Evolutionary conservation across 495 filamentous ascomycete genomes (phyloP).

Genomic region (Hypoxylon lenormandii): DNA sequence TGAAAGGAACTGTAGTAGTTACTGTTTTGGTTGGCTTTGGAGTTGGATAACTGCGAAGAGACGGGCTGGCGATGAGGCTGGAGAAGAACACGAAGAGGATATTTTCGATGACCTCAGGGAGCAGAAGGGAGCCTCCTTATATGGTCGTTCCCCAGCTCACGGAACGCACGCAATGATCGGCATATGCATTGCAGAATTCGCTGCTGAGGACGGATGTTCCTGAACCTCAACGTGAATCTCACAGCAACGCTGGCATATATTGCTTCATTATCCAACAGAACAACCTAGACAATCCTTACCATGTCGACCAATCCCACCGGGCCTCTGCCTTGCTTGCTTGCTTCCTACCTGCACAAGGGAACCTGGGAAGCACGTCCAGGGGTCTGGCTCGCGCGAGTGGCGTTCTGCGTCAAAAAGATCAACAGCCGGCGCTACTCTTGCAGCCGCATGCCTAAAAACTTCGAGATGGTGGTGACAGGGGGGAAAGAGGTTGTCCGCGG

Average conservation of each 20-base stretch:
- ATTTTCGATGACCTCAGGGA: constrained; percentile 4
- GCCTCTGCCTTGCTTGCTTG: background rate
- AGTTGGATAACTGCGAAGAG: constrained; percentile 20
- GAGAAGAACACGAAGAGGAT: constrained; percentile 3
- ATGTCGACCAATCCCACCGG: constrained; percentile 38
- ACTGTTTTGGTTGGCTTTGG: constrained; percentile 15
- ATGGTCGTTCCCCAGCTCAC: constrained; percentile 19
- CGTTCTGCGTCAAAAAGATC: constrained; percentile 36
- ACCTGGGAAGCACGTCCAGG: constrained; percentile 24
- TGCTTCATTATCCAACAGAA: constrained; percentile 37
- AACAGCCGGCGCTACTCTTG: constrained; percentile 43
- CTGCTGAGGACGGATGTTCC: constrained; percentile 27
- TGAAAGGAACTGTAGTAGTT: constrained; percentile 15
- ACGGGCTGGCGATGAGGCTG: constrained; percentile 26
- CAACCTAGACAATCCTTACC: constrained; percentile 30
- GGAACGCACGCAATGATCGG: constrained; percentile 32
- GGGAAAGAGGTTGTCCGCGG: constrained; percentile 6
- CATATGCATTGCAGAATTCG: constrained; percentile 38
- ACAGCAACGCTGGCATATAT: constrained; percentile 35
- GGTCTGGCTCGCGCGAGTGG: constrained; percentile 15
- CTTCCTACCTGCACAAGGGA: constrained; percentile 30
- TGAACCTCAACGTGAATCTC: constrained; percentile 25
- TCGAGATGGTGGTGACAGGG: constrained; percentile 35
- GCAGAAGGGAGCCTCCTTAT: constrained; percentile 31
- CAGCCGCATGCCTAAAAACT: constrained; percentile 41